These are phyloP conservation scores for Babjeviella inositovora DNA, from an alignment of 805 yeast genomes.

Conservation along the genomic window DNA sequence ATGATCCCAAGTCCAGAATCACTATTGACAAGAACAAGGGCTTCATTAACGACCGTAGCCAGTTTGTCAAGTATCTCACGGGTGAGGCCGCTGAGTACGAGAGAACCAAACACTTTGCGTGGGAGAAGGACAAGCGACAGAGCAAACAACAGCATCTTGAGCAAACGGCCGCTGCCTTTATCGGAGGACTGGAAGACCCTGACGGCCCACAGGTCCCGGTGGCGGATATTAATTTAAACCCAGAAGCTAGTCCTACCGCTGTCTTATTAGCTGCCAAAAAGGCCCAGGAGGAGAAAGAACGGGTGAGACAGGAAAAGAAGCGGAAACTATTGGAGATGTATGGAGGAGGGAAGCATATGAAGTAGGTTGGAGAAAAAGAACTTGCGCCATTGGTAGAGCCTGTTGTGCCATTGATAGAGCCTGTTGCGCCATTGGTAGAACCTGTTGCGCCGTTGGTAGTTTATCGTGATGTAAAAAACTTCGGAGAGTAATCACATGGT, in stretches of 20 bases:
- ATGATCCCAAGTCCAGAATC: slow-evolving; percentile 37
- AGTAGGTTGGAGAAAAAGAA: no score
- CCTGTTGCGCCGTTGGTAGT: no score
- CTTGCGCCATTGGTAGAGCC: no score
- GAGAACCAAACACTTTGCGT: slow-evolving; percentile 29
- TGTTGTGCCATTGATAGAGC: no score
- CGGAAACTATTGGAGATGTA: slow-evolving; percentile 17
- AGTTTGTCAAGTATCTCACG: slow-evolving; percentile 34
- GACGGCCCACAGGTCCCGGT: slow-evolving; percentile 6
- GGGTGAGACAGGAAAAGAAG: slow-evolving; percentile 11
- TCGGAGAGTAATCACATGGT: no score
- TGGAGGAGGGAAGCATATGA: slow-evolving; percentile 11
- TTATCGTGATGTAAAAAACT: no score
- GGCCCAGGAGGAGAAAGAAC: slow-evolving; percentile 11
- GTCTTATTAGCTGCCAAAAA: slow-evolving; percentile 17
- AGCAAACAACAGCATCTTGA: no score
- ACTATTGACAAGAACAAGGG: slow-evolving; percentile 11
- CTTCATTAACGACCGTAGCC: slow-evolving; percentile 18
- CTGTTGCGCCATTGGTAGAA: no score
- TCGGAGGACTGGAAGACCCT: no score
- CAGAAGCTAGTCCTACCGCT: slow-evolving; percentile 29
- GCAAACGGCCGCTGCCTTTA: no score
- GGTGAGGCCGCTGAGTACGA: slow-evolving; percentile 44
- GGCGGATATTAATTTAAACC: slow-evolving; percentile 9
- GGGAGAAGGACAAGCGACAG: slow-evolving; percentile 19